A percentile compares a stretch with the other conserved stretches of the same genome.
These are phyloP conservation scores for Leccinum imitatum DNA, from an alignment of 768 basidiomycete species.

Conservation along the genomic window DNA sequence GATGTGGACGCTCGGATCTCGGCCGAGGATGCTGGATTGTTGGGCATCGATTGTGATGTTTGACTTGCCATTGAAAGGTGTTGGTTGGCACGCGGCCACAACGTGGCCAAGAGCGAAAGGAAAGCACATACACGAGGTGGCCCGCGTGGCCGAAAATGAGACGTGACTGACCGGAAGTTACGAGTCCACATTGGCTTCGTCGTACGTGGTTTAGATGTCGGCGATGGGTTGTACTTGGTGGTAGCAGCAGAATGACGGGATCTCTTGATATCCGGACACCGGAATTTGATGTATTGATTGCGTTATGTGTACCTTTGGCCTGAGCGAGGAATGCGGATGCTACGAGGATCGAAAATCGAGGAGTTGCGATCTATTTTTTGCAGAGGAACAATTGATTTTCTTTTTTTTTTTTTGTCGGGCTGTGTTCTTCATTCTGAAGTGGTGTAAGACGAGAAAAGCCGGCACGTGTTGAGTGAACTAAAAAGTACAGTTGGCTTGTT, in stretches of 20 bases:
- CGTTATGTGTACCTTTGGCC: constrained; percentile 1
- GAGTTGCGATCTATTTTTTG: background rate
- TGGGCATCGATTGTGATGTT: constrained; percentile 35
- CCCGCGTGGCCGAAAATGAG: background rate
- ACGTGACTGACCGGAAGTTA: background rate
- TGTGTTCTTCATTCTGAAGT: background rate
- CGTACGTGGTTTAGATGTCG: background rate
- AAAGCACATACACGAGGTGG: background rate
- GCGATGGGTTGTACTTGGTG: background rate
- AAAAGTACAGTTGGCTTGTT: constrained; percentile 28
- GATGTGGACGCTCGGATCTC: constrained; percentile 32
- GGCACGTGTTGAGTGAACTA: constrained; percentile 27
- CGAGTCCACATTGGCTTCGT: background rate
- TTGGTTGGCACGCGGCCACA: background rate
- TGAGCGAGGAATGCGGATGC: constrained; percentile 5
- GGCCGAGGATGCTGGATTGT: constrained; percentile 32
- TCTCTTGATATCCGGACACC: background rate
- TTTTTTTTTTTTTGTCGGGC: background rate
- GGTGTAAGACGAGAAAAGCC: background rate
- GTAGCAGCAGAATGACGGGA: background rate
- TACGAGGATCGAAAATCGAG: background rate
- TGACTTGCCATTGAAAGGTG: background rate
- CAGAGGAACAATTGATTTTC: background rate
- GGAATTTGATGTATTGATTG: background rate
- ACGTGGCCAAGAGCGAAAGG: background rate